phyloP scores from a whole-genome alignment of 2,329 filamentous ascomycete species.

The Cytospora piceae region DNA sequence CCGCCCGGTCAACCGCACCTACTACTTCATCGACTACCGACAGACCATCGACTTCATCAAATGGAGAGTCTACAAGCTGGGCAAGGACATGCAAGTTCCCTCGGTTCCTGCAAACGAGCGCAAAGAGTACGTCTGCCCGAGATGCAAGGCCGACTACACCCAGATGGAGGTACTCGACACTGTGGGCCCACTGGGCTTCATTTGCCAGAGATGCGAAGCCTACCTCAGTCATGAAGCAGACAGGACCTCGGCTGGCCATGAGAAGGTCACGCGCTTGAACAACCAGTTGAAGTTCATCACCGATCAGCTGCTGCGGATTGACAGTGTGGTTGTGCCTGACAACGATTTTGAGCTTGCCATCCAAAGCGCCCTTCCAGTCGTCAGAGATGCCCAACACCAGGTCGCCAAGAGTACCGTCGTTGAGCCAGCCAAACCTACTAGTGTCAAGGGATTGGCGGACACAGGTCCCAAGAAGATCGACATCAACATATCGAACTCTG shows the following conservation, averaged over 20 bases:
- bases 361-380: conserved; percentile 63
- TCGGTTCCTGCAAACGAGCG: conserved; percentile 81
- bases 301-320: conserved; percentile 75
- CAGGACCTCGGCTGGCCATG: conserved; percentile 70
- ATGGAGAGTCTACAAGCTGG: conserved; percentile 86
- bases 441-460: conserved; percentile 70
- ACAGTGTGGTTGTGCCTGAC: conserved; percentile 73
- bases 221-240: conserved; percentile 67
- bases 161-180: conserved; percentile 86
- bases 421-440: conserved; percentile 62
- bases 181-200: conserved; percentile 71
- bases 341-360: conserved; percentile 74
- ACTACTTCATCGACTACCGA: conserved; percentile 96
- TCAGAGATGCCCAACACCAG: conserved; percentile 69
- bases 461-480: conserved; percentile 70
- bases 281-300: conserved; percentile 80
- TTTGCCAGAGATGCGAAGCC: conserved; percentile 77
- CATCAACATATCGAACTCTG: conserved; percentile 68
- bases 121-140: conserved; percentile 86
- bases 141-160: conserved; percentile 86
- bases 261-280: conserved; percentile 75
- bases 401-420: conserved; percentile 63
- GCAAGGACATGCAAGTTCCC: conserved; percentile 84
- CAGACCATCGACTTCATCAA: conserved; percentile 96
- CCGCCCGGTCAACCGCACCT: conserved; percentile 82